Evolutionary conservation across 2,329 filamentous ascomycete genomes (phyloP).

Genomic region (Ceratocystis albifundus): DNA sequence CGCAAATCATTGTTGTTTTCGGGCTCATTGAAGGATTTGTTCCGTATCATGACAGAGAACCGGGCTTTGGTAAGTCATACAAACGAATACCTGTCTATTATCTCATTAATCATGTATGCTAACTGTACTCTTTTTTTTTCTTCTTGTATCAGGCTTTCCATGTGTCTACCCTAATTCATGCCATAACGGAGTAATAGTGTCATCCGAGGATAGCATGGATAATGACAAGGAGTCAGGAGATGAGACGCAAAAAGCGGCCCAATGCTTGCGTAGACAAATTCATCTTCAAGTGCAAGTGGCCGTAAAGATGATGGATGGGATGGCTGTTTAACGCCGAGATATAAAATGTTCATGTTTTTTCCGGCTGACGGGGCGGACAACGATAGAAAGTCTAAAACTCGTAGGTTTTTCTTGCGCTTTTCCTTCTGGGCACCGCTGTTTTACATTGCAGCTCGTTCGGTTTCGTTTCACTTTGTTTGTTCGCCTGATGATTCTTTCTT

Average conservation of each 20-base stretch:
- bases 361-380: too few species aligned
- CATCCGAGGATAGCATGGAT: not conserved
- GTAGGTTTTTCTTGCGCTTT: not conserved
- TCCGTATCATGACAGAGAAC: conserved; percentile 61
- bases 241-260: not conserved
- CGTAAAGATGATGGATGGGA: not conserved
- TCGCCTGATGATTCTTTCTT: not conserved
- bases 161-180: conserved; percentile 33
- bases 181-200: conserved; percentile 28
- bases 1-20: conserved; percentile 58
- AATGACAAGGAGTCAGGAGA: not conserved
- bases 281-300: not conserved
- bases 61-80: conserved; percentile 41
- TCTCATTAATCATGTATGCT: conserved; percentile 6
- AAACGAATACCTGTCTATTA: conserved; percentile 15
- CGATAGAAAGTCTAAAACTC: not conserved
- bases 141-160: conserved; percentile 31
- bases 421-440: not conserved
- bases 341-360: not conserved
- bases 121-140: conserved; percentile 9
- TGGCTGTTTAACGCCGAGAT: not conserved
- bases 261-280: not conserved
- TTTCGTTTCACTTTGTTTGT: not conserved
- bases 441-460: not conserved
- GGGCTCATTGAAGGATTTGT: conserved; percentile 51